Evolutionary conservation across 345 rosid genomes (phyloP), one percentile per base, ranked within the genome.

Genomic region (Microcos paniculata): DNA sequence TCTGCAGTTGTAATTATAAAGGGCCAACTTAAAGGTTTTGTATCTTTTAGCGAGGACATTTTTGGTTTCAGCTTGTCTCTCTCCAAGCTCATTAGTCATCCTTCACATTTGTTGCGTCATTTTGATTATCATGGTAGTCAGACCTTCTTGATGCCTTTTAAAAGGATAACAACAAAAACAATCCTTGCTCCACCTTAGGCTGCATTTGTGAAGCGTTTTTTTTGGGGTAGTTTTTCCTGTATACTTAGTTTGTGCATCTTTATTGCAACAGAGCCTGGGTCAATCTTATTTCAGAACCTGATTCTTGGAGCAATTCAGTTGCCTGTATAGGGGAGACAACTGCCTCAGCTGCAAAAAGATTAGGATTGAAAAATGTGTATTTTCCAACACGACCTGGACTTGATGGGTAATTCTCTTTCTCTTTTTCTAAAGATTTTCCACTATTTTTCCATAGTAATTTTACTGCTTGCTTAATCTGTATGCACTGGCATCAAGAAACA

Each of bases 311-410:
- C 79, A 88, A 88, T 79, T 88, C 87, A 33, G 84, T 92, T 70
- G 99, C 92, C 52, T 96, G 98, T 75, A 93, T 96, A 35, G 99
- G 99, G 55, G 98, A 96, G 87, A 96, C 97, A 66, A 96, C 98
- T 76, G 99, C 96, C 55, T 84, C 84, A 21, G 97, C 91, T 79
- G 97, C 98, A 61, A 88, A 79, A 90, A 85, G 81, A 56, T 78
- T 90, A 69, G 98, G 99, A 76, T 78, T 93, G 75, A 80, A 78
- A 82, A 87, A 85, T 73, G 93, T 92, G 33, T 93, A 86, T 88
- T 83, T 84, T 78, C 99, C 98, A 38, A 82, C 74, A 16, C 83
- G 83, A 49, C 99, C 98, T 62, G 96, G 99, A 76, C 83, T 96
- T 48, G 94, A 96, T 82, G 99, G 98, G 99, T 96, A 92, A 80